Conservation (phyloP, 805 yeast genomes). For the Tanozyma kutaoensis region DNA sequence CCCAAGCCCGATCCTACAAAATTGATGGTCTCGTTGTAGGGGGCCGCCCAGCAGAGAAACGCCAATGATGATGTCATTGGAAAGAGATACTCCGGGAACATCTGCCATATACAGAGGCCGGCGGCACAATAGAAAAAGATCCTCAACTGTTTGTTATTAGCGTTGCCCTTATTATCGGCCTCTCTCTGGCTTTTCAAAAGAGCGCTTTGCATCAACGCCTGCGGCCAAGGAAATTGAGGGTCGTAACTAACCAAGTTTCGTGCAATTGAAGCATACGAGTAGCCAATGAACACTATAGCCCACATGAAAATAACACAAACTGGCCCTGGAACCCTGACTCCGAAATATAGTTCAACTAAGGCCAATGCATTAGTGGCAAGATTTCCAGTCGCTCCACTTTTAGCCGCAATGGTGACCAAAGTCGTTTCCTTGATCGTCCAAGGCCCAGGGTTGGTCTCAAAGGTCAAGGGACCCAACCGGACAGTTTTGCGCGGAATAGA, state of each 20-base stretch:
- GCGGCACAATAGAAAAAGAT: constrained; percentile 18
- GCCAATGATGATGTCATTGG: constrained; percentile 38
- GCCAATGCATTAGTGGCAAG: constrained; percentile 35
- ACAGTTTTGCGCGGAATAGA: constrained; percentile 21
- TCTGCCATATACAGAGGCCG: constrained; percentile 23
- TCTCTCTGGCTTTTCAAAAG: constrained; percentile 19
- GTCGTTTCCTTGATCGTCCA: constrained; percentile 44
- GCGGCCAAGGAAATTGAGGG: constrained; percentile 35
- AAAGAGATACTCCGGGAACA: constrained; percentile 34
- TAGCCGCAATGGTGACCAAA: constrained; percentile 37
- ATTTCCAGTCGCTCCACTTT: constrained; percentile 39
- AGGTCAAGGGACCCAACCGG: constrained; percentile 11
- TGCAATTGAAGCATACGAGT: constrained; percentile 40
- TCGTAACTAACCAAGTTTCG: constrained; percentile 31
- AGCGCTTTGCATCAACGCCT: constrained; percentile 39
- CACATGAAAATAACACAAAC: no score
- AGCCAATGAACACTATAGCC: constrained; percentile 39
- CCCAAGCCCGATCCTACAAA: constrained; percentile 41
- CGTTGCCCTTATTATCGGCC: constrained; percentile 6
- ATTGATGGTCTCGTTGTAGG: constrained; percentile 22
- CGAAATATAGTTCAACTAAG: constrained; percentile 31
- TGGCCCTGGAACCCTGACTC: constrained; percentile 19
- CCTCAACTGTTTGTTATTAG: constrained; percentile 1
- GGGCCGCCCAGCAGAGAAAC: constrained; percentile 35
- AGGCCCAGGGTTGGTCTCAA: constrained; percentile 35